Evolutionary conservation across 345 rosid genomes (phyloP), one percentile per base, ranked within the genome.

Genomic region (Eucalyptus fibrosa): DNA sequence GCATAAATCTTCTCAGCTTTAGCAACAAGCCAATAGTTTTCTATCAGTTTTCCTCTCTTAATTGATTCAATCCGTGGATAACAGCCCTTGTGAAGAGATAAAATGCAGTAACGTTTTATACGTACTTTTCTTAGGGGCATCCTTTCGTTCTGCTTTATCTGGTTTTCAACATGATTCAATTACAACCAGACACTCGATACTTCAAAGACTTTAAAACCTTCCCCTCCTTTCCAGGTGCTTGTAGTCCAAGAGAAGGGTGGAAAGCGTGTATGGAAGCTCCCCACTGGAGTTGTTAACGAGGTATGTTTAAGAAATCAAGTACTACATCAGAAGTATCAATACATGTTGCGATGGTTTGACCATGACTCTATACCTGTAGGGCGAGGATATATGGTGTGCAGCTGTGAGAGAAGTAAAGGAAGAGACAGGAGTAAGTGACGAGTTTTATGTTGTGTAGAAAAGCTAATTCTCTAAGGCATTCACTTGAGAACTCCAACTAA

Each of bases 231-330:
- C 30, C 87, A 96, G 98, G 93, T 97, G 72, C 97, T 97, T 28
- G 99, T 97, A 55, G 99, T 97, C 80, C 96, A 95, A 90, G 99
- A 97, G 89, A 95, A 89, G 9, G 82, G 34, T 56, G 99, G 99
- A 34, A 88, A 53, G 47, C 96, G 93, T 44, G 91, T 95, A 4
- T 96, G 99, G 98, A 97, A 97, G 89, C 90, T 96, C 51, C 99
- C 98, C 11, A 96, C 99, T 0, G 99, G 99, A n/a, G 95, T 91
- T 45, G 94, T 93, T 67, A 81, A 96, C 50, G 95, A 94, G 96
- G 99, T 86, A 49, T 40, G 21, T 72, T 23, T 7, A 50, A 86
- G 69, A 30, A 23, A 18, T 13, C 13, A 34, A 23, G 30, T 34
- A 87, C 89, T 89, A 45, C 30, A 53, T 80, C 40, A 86, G 19